Conservation (phyloP, 306 rosid genomes). For the Aeschynomene evenia region DNA sequence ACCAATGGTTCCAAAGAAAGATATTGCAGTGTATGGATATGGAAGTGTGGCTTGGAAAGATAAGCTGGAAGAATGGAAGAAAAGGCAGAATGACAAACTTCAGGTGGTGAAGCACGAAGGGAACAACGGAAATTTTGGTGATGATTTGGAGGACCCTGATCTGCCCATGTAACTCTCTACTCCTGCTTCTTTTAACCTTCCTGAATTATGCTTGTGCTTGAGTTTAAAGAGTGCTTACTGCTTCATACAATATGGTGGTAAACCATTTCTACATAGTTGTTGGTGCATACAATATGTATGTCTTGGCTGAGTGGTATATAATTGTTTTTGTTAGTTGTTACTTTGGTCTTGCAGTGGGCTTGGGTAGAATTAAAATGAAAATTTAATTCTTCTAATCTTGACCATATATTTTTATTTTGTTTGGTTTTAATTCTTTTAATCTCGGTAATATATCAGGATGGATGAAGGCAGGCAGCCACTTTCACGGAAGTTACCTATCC, state of each 20-base stretch:
- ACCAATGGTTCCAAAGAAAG: conserved; percentile 96
- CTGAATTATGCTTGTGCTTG: not conserved
- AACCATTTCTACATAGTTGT: conserved; percentile 1
- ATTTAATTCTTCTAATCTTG: not conserved
- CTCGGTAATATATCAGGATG: conserved; percentile 63
- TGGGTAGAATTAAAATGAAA: not conserved
- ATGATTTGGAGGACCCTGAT: conserved; percentile 72
- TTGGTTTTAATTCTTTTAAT: not conserved
- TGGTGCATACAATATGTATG: not conserved
- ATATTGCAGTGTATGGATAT: conserved; percentile 90
- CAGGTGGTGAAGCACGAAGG: conserved; percentile 94
- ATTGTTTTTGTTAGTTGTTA: conserved; percentile 1
- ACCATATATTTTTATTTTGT: not conserved
- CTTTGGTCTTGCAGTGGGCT: not conserved
- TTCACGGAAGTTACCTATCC: conserved; percentile 76
- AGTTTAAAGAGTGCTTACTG: not conserved
- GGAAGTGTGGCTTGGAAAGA: conserved; percentile 99
- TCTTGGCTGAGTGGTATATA: not conserved
- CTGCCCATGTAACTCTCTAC: conserved; percentile 71
- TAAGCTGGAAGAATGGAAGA: conserved; percentile 96
- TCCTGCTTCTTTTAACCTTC: not conserved
- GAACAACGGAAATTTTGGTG: conserved; percentile 47
- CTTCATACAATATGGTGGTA: not conserved
- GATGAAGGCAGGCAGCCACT: conserved; percentile 98
- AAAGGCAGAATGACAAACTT: conserved; percentile 81